Base-by-base conservation (phyloP, 1,139 yeast genomes). In the Candida gigantensis region DNA sequence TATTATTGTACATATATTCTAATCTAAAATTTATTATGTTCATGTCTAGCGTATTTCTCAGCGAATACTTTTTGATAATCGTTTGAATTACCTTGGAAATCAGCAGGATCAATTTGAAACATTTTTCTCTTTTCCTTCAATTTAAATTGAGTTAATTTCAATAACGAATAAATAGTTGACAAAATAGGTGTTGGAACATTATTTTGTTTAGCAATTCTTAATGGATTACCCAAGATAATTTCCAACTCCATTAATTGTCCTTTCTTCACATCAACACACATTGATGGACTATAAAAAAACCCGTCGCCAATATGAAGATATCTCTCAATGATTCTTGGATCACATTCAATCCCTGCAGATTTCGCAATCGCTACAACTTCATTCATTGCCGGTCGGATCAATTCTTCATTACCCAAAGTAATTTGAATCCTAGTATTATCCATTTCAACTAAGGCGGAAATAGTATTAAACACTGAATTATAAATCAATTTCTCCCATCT, bases 401-500 rank as follows among this genome's bases (percentile, higher is more conserved):
- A 49, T 0, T 68, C 50, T 23, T 74, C 73, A 37, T 74, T 66
- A 11, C 79, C 82, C 14, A 74, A 73, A 43, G 72, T 68, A 16
- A 80, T 68, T 49, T 74, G 81, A 28, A 79, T 58, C 41, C 88
- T 65, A 32, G 81, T 81, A 14, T 76, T 75, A 52, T 84, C 88
- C 33, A 63, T 41, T 32, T 60, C 59, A 35, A 72, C 76, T 36
- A 77, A 57, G 29, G 79, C 74, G 11, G 84, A 74, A 4, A 78
- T 66, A 2, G 90, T 73, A 60, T 84, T 84, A 55, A 79, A 70
- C 3, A 79, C 72, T 6, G 84, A 75, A 52, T 85, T 85, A 61
- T 84, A 84, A 14, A 84, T 71, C 38, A 85, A 67, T 54, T 85
- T 85, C 41, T 77, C 68, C 94, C 94, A 85, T 54, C 95, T 66